Conservation (phyloP, 148 eudicot genomes). For the Polygonum maritimum region DNA sequence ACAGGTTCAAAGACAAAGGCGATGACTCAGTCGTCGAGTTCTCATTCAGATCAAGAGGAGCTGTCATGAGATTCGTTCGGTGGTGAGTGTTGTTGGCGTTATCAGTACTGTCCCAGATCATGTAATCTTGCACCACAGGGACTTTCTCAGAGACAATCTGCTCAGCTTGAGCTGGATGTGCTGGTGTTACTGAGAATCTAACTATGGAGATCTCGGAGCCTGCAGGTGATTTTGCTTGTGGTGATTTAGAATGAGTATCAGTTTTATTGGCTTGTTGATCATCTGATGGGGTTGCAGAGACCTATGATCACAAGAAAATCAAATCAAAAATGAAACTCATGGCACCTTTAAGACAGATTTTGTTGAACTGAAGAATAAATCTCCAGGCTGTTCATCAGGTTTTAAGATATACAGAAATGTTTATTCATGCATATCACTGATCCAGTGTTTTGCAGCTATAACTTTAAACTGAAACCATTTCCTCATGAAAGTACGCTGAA, state of each 20-base stretch:
- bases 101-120: neutral
- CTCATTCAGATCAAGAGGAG: constrained; percentile 21
- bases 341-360: neutral
- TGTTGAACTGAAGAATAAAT: neutral
- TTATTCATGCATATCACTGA: neutral
- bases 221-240: neutral
- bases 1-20: constrained; percentile 33
- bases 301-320: neutral
- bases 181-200: constrained; percentile 2
- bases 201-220: neutral
- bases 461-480: neutral
- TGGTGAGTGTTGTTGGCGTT: constrained; percentile 4
- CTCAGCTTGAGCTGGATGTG: constrained; percentile 9
- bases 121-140: constrained; percentile 7
- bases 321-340: neutral
- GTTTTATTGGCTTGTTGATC: constrained; percentile 3
- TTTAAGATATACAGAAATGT: neutral
- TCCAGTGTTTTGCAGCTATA: neutral
- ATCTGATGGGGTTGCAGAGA: neutral
- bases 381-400: neutral
- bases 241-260: neutral
- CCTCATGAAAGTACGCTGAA: neutral
- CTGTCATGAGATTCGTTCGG: constrained; percentile 9
- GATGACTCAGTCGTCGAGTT: constrained; percentile 15
- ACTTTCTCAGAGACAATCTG: neutral